Evolutionary conservation across 495 filamentous ascomycete genomes (phyloP), one percentile per base, ranked within the genome.

Genomic region (Xylaria venustula): DNA sequence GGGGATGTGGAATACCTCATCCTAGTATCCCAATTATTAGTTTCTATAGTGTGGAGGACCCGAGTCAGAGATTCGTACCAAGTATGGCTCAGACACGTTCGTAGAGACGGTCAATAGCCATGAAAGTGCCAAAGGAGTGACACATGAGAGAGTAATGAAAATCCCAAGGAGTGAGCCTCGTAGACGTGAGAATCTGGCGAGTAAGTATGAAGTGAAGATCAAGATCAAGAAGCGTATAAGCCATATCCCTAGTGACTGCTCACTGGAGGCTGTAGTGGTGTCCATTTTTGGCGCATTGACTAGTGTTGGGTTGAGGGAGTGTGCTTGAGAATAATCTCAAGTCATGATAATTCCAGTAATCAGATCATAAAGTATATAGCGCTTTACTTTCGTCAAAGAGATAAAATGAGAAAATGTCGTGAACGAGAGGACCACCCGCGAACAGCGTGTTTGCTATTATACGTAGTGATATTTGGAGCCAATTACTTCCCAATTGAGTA

Each of bases 1-100:
- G 2, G 91, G 88, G 50, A 97, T 87, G 67, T 98, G 94, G 73
- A 98, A 98, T 23, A 92, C 86, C 75, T 98, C 94, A 67, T 98
- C 94, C 90, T 93, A 58, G 14, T 4, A 5, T 50, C 36, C 3
- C 41, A 25, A 14, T 7, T 19, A 1, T 72, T 15, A 66, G 73
- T 26, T 61, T n/a, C n/a, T 55, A 54, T n/a, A 61, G 28, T 20
- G 34, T 17, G 47, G 44, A 9, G 19, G 7, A 36, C 19, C 14
- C 7, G 25, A 37, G 20, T 26, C 26, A 8, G 41, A 34, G n/a
- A 19, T 50, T 70, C 80, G 50, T 72, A 91, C 89, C 14, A 96
- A 80, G 71, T 97, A 97, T 9, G 93, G 90, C 51, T 93, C 88
- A 32, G 90, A 85, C 42, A 91, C 87, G 63, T 77, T 63, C 55